Evolutionary conservation across 352 stramenopile genomes (phyloP), one percentile per base, ranked within the genome.

Genomic region (Aphanomyces invadans): DNA sequence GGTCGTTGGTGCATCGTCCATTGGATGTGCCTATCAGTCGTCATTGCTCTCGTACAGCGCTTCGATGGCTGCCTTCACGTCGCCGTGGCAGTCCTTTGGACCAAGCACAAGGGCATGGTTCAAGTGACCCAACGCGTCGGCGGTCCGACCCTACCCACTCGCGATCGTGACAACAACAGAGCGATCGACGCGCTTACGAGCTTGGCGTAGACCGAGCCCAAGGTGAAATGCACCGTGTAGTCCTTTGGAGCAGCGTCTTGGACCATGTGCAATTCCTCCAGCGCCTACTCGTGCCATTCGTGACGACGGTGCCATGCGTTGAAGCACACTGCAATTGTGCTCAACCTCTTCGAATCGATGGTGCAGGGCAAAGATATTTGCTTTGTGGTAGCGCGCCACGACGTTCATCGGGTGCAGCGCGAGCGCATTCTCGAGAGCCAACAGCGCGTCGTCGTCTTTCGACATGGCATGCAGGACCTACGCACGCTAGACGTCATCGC

Each of bases 1-100:
- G n/a, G n/a, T n/a, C n/a, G n/a, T n/a, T n/a, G n/a, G n/a, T n/a
- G n/a, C n/a, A n/a, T n/a, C n/a, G n/a, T n/a, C n/a, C n/a, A n/a
- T n/a, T n/a, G n/a, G n/a, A n/a, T n/a, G n/a, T n/a, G n/a, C n/a
- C n/a, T n/a, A n/a, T n/a, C n/a, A n/a, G 23, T 61, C 23, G 19
- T 26, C 65, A 19, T 55, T 68, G 70, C 70, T 45, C 28, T 60
- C 46, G 31, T 64, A 21, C 33, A 48, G 45, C 3, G 23, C 87
- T 71, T 98, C 95, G 63, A 99, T 98, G 31, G 95, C 93, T 28
- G 85, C 76, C 73, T 98, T 98, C 76, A 99, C 97, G 25, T 98
- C n/a, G n/a, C n/a, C 72, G 72, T 98, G 96, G 68, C 95, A 97
- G 80, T 98, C 95, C 75, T 99, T 99, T 4, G 94, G 96, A 70